Conservation (phyloP, 2,329 filamentous ascomycete species). For the Botryosphaeria dothidea region DNA sequence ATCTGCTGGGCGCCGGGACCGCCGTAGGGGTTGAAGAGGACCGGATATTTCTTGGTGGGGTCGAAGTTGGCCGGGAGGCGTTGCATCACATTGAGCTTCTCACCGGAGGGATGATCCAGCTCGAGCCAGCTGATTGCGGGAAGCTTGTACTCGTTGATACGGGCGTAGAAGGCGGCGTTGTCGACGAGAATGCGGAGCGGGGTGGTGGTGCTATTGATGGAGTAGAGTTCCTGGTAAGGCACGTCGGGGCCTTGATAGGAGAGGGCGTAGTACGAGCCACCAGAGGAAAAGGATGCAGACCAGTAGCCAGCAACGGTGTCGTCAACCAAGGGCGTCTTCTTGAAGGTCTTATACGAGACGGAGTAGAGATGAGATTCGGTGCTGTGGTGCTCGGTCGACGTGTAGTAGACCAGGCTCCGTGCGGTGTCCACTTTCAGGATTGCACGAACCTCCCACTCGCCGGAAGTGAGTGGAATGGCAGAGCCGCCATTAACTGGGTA, state of each 20-base stretch:
- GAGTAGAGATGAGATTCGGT: conserved; percentile 70
- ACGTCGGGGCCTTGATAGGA: conserved; percentile 66
- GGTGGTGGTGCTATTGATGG: conserved; percentile 52
- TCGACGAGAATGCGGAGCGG: conserved; percentile 61
- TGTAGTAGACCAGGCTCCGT: conserved; percentile 62
- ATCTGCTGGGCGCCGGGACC: conserved; percentile 66
- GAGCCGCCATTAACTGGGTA: conserved; percentile 59
- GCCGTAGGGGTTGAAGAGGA: conserved; percentile 68
- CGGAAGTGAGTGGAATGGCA: conserved; percentile 60
- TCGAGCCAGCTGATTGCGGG: conserved; percentile 67
- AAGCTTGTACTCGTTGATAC: conserved; percentile 61
- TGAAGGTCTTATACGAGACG: conserved; percentile 57
- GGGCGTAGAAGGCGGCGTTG: conserved; percentile 59
- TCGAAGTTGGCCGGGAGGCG: conserved; percentile 66
- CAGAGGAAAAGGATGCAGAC: conserved; percentile 65
- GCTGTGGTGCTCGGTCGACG: conserved; percentile 64
- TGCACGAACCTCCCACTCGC: conserved; percentile 64
- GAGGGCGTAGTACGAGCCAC: conserved; percentile 65
- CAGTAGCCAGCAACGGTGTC: conserved; percentile 60
- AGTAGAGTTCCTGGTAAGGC: conserved; percentile 68
- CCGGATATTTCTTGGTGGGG: conserved; percentile 63
- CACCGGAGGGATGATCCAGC: conserved; percentile 62
- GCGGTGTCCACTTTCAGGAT: conserved; percentile 62
- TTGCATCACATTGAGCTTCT: conserved; percentile 64
- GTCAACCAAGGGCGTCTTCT: conserved; percentile 63